Percentiles rank a stretch among this genome's conserved stretches.
Evolutionary conservation across 208 protist genomes (phyloP).

Genomic region (Trypanosoma mega): DNA sequence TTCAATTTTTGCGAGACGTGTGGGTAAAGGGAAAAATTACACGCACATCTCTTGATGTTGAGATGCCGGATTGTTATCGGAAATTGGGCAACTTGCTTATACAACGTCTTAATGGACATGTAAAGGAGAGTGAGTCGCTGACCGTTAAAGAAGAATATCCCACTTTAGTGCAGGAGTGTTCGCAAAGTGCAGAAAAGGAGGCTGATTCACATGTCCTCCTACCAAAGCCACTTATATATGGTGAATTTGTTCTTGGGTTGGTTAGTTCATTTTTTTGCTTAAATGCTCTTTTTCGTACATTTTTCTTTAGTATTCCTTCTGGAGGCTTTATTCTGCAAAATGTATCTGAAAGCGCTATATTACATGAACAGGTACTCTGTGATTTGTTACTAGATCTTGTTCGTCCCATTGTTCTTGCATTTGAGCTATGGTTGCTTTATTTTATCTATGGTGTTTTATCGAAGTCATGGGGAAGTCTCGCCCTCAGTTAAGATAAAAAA

Average conservation of each 20-base stretch:
- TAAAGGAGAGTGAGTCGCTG: too few species aligned
- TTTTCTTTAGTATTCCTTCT: conserved; percentile 14
- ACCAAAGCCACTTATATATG: conserved; percentile 5
- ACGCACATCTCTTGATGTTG: conserved; percentile 38
- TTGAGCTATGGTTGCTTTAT: conserved; percentile 18
- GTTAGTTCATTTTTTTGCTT: conserved; percentile 9
- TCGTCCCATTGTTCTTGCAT: conserved; percentile 20
- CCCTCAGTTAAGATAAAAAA: conserved; percentile 1
- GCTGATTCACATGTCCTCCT: background rate
- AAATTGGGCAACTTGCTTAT: conserved; percentile 41
- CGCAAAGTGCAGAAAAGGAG: background rate
- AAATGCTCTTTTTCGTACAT: conserved; percentile 13
- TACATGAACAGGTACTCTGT: conserved; percentile 2
- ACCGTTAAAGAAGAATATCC: too few species aligned
- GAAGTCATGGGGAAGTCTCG: conserved; percentile 5
- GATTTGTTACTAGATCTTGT: conserved; percentile 12
- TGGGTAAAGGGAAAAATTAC: conserved; percentile 49
- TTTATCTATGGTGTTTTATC: background rate
- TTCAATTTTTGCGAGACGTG: conserved; percentile 52
- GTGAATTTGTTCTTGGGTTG: conserved; percentile 20
- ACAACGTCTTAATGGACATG: conserved; percentile 31
- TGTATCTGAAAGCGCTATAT: background rate
- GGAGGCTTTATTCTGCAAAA: background rate
- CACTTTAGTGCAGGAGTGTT: too few species aligned
- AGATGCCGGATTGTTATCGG: conserved; percentile 51